A percentile compares a stretch with the other conserved stretches of the same genome.
Evolutionary conservation across 2,329 filamentous ascomycete genomes (phyloP).

Genomic region (Bipolaris bicolor): DNA sequence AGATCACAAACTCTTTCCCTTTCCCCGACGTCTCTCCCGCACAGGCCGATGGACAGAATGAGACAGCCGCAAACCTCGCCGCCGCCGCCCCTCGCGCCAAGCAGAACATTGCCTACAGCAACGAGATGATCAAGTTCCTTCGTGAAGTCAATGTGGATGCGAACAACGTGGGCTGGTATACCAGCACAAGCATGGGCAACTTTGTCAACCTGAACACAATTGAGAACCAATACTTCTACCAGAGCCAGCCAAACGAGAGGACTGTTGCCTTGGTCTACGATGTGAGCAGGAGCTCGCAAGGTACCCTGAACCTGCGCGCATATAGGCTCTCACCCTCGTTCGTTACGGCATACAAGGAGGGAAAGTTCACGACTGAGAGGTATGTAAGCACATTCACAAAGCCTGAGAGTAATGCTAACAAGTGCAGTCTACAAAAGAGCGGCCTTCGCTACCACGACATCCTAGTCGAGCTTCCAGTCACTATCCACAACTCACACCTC

Average conservation of each 20-base stretch:
- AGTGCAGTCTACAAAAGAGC: slow-evolving; percentile 82
- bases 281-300: slow-evolving; percentile 92
- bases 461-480: slow-evolving; percentile 85
- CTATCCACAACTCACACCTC: slow-evolving; percentile 95
- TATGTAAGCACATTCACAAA: slow-evolving; percentile 59
- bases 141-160: slow-evolving; percentile 98
- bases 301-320: slow-evolving; percentile 84
- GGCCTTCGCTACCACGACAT: slow-evolving; percentile 94
- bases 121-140: slow-evolving; percentile 95
- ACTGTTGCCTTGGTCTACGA: slow-evolving; percentile 93
- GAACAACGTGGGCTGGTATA: slow-evolving; percentile 98
- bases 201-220: slow-evolving; percentile 94
- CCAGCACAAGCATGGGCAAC: slow-evolving; percentile 97
- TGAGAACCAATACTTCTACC: slow-evolving; percentile 98
- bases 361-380: slow-evolving; percentile 96
- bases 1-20: slow-evolving; percentile 94
- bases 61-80: slow-evolving; percentile 63
- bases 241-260: slow-evolving; percentile 86
- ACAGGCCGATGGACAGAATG: slow-evolving; percentile 54
- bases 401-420: slow-evolving; percentile 19
- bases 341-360: slow-evolving; percentile 92
- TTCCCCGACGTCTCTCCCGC: slow-evolving; percentile 83
- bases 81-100: slow-evolving; percentile 91
- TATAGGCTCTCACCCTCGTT: slow-evolving; percentile 89
- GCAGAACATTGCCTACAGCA: slow-evolving; percentile 85